A percentile compares a stretch with the other conserved stretches of the same genome.
phyloP scores from a whole-genome alignment of 2,329 filamentous ascomycete species.

The Colletotrichum gigasporum region DNA sequence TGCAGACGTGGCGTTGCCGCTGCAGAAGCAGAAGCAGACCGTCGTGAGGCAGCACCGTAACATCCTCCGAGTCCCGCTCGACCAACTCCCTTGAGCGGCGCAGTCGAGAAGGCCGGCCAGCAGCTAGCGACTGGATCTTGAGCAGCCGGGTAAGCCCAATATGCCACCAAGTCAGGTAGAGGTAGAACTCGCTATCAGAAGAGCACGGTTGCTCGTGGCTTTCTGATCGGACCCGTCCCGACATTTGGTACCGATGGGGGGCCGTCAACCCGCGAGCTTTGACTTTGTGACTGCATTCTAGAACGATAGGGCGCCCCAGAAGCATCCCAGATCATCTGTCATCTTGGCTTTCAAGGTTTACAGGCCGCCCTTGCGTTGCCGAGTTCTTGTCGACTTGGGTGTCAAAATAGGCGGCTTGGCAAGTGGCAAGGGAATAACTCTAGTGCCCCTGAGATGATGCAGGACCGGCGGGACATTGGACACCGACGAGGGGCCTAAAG shows the following conservation, averaged over 20 bases:
- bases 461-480: constrained; percentile 11
- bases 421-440: constrained; percentile 19
- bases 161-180: background rate
- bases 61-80: background rate
- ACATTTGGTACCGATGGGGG: background rate
- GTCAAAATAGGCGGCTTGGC: constrained; percentile 7
- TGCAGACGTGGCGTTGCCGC: background rate
- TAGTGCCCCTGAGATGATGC: constrained; percentile 16
- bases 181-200: background rate
- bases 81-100: background rate
- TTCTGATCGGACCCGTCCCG: background rate
- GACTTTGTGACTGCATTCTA: constrained; percentile 4
- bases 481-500: background rate
- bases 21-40: background rate
- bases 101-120: background rate
- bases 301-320: constrained; percentile 1
- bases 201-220: background rate
- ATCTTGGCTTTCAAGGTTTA: background rate
- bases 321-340: background rate
- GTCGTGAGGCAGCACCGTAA: background rate
- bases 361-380: background rate
- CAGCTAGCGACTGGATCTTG: no score
- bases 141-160: no score
- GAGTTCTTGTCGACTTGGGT: background rate
- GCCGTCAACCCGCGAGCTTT: background rate